Conservation (phyloP, 805 yeast genomes). For the Ogataea trehaloabstinens region DNA sequence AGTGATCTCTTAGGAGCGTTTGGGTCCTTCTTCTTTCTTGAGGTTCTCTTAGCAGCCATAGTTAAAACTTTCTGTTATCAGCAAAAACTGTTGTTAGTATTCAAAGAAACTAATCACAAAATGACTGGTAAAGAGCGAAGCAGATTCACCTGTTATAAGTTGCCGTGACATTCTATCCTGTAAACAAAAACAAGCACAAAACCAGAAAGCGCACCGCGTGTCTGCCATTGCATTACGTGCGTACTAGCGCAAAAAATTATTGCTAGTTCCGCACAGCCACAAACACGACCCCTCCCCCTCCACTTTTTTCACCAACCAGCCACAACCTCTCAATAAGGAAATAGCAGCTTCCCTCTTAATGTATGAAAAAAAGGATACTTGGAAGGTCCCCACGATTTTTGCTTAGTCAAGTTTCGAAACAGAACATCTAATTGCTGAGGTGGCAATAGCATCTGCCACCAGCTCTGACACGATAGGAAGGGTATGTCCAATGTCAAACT, state of each 20-base stretch:
- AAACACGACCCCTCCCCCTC: constrained; percentile 1
- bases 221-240: constrained; percentile 9
- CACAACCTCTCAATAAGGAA: constrained; percentile 9
- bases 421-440: background rate
- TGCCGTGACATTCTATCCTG: no score
- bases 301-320: no score
- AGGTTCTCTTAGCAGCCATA: constrained; percentile 32
- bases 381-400: constrained; percentile 9
- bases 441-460: background rate
- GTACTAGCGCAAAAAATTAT: no score
- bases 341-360: constrained; percentile 4
- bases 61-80: constrained; percentile 1
- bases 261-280: background rate
- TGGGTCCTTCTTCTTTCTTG: constrained; percentile 64
- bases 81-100: constrained; percentile 5
- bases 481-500: background rate
- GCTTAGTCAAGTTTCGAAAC: background rate
- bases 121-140: no score
- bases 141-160: no score
- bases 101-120: no score
- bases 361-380: constrained; percentile 8
- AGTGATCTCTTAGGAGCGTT: constrained; percentile 99
- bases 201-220: no score
- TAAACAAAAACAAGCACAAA: no score
- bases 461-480: background rate